These are phyloP conservation scores for Adenanthera pavonina DNA, from an alignment of 306 rosid genomes.

Conservation along the genomic window DNA sequence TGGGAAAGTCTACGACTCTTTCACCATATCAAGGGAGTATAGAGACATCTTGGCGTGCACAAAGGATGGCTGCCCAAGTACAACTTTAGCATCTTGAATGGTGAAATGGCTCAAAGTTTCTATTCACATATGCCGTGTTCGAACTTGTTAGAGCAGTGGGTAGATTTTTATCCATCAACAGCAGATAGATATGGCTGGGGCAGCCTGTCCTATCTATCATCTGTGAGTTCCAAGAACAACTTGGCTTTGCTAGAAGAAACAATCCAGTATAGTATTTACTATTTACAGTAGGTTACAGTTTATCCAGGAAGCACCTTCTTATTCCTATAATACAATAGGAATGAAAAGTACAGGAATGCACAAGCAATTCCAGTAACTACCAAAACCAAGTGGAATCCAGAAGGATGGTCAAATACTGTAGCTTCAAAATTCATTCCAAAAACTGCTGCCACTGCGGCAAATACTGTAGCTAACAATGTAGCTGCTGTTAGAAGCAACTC, in stretches of 20 bases:
- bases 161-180: slow-evolving; percentile 17
- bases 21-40: slow-evolving; percentile 69
- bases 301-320: slow-evolving; percentile 73
- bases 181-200: not conserved
- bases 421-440: slow-evolving; percentile 86
- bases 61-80: slow-evolving; percentile 67
- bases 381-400: slow-evolving; percentile 69
- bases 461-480: slow-evolving; percentile 76
- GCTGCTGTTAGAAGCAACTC: slow-evolving; percentile 95
- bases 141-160: slow-evolving; percentile 18
- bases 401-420: slow-evolving; percentile 59
- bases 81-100: slow-evolving; percentile 66
- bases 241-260: slow-evolving; percentile 34
- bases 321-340: slow-evolving; percentile 70
- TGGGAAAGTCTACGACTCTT: slow-evolving; percentile 80
- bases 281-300: slow-evolving; percentile 31
- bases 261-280: slow-evolving; percentile 12
- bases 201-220: slow-evolving; percentile 11
- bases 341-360: slow-evolving; percentile 57
- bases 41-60: slow-evolving; percentile 88
- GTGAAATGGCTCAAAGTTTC: slow-evolving; percentile 31
- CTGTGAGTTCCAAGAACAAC: slow-evolving; percentile 14
- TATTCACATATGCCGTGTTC: slow-evolving; percentile 21
- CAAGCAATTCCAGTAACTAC: slow-evolving; percentile 58
- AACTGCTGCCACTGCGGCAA: slow-evolving; percentile 79